Evolutionary conservation across 768 basidiomycete genomes (phyloP), one percentile per base, ranked within the genome.

Genomic region (Leccinum imitatum): DNA sequence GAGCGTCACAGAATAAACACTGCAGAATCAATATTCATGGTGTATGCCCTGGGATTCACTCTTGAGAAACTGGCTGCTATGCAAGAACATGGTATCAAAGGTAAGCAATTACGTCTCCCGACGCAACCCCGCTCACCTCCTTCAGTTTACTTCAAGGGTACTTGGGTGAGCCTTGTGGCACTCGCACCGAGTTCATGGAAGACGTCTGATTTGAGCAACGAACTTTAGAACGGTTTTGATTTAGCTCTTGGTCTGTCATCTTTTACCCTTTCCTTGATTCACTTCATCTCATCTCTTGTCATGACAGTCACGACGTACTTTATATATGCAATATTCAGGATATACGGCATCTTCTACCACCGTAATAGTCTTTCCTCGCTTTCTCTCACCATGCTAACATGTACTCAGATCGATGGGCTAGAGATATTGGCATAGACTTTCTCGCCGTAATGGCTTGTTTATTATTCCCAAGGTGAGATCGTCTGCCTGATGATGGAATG

Each of bases 41-140:
- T 84, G 4, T 90, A 88, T 68, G 80, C 84, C 2, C 75, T 87
- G 65, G 95, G 95, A 0, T 98, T 97, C 72, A 84, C 91, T 1
- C 79, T 98, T 19, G 95, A 98, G 71, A 96, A 94, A 71, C 77
- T 95, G 9, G 95, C 95, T 21, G 89, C 93, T 4, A 93, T 96
- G 87, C 92, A 97, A 71, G 95, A 98, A 71, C 94, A 94, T 69
- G 95, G 95, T 4, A 86, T 98, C 52, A 87, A 83, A 83, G 92
- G 95, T 90, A 48, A 44, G 70, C 46, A 23, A 51, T 53, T 23
- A 17, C 13, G 3, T 14, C 27, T 19, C 14, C 10, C 19, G 35
- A 15, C 46, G 21, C 37, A 25, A n/a, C 14, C 15, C 27, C 15
- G 15, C 64, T 69, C 50, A 67, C 27, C 15, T 57, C 13, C 57